A percentile compares a stretch with the other conserved stretches of the same genome.
Evolutionary conservation across 495 filamentous ascomycete genomes (phyloP).

Genomic region (Talaromyces borbonicus): DNA sequence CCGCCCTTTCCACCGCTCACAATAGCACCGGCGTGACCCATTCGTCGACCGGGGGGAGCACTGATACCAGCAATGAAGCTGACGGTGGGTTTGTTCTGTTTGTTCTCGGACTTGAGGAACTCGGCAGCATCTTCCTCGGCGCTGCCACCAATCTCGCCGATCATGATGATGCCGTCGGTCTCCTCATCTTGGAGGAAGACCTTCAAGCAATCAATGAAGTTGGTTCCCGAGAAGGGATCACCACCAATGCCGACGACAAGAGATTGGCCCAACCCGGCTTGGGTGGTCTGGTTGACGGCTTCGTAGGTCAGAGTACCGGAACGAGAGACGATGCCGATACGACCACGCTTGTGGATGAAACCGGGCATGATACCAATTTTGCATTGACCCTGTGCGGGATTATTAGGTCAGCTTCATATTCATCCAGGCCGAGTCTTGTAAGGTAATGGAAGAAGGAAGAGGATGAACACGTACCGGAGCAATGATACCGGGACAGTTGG

Average conservation of each 20-base stretch:
- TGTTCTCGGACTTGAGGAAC: slow-evolving; percentile 87
- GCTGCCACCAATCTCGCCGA: slow-evolving; percentile 95
- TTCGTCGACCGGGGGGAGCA: slow-evolving; percentile 88
- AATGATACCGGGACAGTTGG: slow-evolving; percentile 98
- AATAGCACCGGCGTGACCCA: slow-evolving; percentile 98
- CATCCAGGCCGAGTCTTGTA: background rate
- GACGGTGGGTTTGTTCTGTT: slow-evolving; percentile 87
- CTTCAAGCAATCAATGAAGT: slow-evolving; percentile 98
- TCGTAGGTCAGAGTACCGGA: slow-evolving; percentile 99
- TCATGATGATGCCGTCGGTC: slow-evolving; percentile 99
- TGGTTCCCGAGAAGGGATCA: slow-evolving; percentile 97
- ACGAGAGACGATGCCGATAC: slow-evolving; percentile 95
- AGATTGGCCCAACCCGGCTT: slow-evolving; percentile 91
- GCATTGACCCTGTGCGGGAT: slow-evolving; percentile 68
- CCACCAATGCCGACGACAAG: slow-evolving; percentile 98
- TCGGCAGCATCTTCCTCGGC: slow-evolving; percentile 98
- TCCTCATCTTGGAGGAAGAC: slow-evolving; percentile 94
- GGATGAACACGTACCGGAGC: slow-evolving; percentile 49
- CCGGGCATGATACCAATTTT: slow-evolving; percentile 99
- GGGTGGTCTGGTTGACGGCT: slow-evolving; percentile 98
- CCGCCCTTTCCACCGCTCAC: slow-evolving; percentile 95
- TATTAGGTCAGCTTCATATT: slow-evolving; percentile 3
- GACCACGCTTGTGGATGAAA: slow-evolving; percentile 99
- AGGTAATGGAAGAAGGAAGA: background rate
- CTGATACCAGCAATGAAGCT: slow-evolving; percentile 98